Evolutionary conservation across 148 eudicot species (phyloP).

Genomic region (Talinum fruticosum): DNA sequence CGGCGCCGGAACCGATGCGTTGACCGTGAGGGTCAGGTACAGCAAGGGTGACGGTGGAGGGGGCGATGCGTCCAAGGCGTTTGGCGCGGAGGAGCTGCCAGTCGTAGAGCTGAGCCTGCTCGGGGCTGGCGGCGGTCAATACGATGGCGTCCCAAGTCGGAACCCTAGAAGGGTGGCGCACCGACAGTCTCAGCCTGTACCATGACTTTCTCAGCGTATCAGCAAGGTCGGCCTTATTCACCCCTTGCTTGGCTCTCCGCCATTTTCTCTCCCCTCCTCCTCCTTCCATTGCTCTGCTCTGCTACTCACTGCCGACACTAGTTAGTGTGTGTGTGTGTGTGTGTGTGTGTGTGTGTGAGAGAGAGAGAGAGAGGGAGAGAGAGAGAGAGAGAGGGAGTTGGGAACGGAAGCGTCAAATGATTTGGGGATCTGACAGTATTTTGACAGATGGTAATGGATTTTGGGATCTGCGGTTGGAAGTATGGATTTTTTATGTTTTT

Average conservation of each 20-base stretch:
- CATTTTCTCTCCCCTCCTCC: conserved; percentile 16
- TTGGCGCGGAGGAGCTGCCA: conserved; percentile 89
- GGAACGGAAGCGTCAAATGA: too few species aligned
- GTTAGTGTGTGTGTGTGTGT: too few species aligned
- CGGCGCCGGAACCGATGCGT: conserved; percentile 96
- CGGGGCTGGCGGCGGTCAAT: conserved; percentile 88
- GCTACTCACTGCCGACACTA: conserved; percentile 2
- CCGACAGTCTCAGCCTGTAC: conserved; percentile 77
- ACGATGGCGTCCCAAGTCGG: conserved; percentile 97
- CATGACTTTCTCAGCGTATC: conserved; percentile 62
- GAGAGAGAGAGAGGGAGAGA: neutral
- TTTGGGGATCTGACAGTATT: neutral
- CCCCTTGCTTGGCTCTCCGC: conserved; percentile 13
- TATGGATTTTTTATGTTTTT: neutral
- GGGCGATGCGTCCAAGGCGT: conserved; percentile 77
- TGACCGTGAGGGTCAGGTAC: conserved; percentile 86
- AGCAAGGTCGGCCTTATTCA: conserved; percentile 44
- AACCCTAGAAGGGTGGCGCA: conserved; percentile 74
- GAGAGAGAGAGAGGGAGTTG: neutral
- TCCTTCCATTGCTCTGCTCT: neutral
- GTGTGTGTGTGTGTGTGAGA: too few species aligned
- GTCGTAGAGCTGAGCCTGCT: conserved; percentile 76
- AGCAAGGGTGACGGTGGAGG: conserved; percentile 67
- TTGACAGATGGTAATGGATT: too few species aligned
- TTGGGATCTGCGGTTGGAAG: neutral